phyloP scores from a whole-genome alignment of 1,139 yeast species.

The Taiozyma sp. region DNA sequence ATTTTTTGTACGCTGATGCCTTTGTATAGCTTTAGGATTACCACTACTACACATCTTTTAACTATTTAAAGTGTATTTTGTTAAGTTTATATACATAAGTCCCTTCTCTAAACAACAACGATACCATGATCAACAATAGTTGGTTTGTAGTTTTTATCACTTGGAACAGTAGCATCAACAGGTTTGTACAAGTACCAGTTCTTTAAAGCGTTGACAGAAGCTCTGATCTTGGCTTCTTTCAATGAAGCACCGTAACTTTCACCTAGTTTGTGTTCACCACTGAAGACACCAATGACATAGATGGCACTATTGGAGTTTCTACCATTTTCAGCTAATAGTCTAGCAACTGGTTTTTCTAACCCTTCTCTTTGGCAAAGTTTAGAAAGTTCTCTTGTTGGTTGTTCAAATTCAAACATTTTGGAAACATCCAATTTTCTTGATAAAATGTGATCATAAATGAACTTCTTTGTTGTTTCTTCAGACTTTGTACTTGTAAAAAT shows the following conservation, averaged over 20 bases:
- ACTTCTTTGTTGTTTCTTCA: conserved; percentile 53
- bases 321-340: conserved; percentile 92
- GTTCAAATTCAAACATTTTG: conserved; percentile 71
- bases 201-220: conserved; percentile 87
- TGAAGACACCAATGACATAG: conserved; percentile 86
- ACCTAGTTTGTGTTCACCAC: conserved; percentile 79
- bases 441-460: conserved; percentile 68
- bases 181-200: conserved; percentile 92
- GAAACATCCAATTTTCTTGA: conserved; percentile 75
- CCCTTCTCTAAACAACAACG: conserved; percentile 31
- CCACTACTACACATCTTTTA: neutral
- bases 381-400: conserved; percentile 83
- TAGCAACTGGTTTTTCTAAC: conserved; percentile 71
- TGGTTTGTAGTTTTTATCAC: conserved; percentile 39
- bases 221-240: conserved; percentile 88
- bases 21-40: neutral
- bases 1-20: too few species aligned
- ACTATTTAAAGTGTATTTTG: neutral
- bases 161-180: conserved; percentile 53
- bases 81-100: neutral
- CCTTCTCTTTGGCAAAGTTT: conserved; percentile 75
- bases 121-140: conserved; percentile 38
- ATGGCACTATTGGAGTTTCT: conserved; percentile 81
- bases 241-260: conserved; percentile 95
- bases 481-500: conserved; percentile 60